Evolutionary conservation across 2,329 filamentous ascomycete genomes (phyloP).

Genomic region (Aspergillus ochraceoroseus): DNA sequence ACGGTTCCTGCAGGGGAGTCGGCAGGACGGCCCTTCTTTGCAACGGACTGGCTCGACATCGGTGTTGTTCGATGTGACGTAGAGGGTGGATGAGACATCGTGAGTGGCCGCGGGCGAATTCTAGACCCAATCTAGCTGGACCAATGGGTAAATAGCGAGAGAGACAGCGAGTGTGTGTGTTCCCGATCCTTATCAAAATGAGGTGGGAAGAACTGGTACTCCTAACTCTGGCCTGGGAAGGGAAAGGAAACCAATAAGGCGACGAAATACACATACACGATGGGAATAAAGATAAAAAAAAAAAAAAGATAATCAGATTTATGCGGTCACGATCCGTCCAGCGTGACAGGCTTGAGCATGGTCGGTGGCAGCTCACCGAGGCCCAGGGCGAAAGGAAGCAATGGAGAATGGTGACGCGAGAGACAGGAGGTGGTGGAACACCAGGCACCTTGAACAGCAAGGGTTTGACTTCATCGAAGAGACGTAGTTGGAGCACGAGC

Average conservation of each 20-base stretch:
- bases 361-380: conserved; percentile 18
- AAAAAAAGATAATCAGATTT: conserved; percentile 3
- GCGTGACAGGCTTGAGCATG: conserved; percentile 14
- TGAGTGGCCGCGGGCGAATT: conserved; percentile 6
- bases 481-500: neutral
- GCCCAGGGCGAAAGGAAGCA: conserved; percentile 6
- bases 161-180: neutral
- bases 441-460: conserved; percentile 11
- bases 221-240: too few species aligned
- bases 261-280: too few species aligned
- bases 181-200: neutral
- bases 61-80: conserved; percentile 14
- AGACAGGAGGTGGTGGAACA: conserved; percentile 19
- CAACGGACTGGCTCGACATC: conserved; percentile 9
- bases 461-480: conserved; percentile 8
- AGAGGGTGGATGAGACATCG: conserved; percentile 19
- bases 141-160: neutral
- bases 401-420: conserved; percentile 13
- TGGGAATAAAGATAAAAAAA: too few species aligned
- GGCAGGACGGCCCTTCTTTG: conserved; percentile 12
- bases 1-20: conserved; percentile 8
- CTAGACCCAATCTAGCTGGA: conserved; percentile 1
- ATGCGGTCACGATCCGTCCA: conserved; percentile 10
- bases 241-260: too few species aligned
- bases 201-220: neutral